Evolutionary conservation across 2,329 filamentous ascomycete species (phyloP).

Genomic region (Penicillium sp.): DNA sequence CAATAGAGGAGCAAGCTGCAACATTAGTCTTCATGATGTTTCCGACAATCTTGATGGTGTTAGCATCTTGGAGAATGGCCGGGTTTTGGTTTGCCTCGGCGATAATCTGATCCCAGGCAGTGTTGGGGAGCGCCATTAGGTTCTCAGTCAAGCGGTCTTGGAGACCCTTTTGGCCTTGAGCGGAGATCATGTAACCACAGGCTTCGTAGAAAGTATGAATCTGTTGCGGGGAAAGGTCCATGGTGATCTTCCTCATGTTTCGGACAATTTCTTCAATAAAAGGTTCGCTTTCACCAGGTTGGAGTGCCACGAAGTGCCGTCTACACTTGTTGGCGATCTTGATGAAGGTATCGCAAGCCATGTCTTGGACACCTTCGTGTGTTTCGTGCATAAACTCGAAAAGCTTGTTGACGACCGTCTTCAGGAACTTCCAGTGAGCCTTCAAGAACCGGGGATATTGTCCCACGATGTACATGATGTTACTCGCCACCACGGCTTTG

Average conservation of each 20-base stretch:
- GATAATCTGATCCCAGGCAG: constrained; percentile 95
- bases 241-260: constrained; percentile 93
- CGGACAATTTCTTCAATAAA: constrained; percentile 99
- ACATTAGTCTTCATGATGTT: constrained; percentile 99
- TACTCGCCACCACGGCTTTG: constrained; percentile 97
- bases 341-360: constrained; percentile 99
- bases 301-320: constrained; percentile 92
- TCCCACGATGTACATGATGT: constrained; percentile 99
- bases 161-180: constrained; percentile 89
- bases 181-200: constrained; percentile 98
- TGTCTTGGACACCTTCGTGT: constrained; percentile 98
- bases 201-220: constrained; percentile 99
- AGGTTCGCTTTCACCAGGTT: constrained; percentile 89
- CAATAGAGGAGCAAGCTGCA: constrained; percentile 94
- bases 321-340: constrained; percentile 99
- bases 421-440: constrained; percentile 99
- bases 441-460: constrained; percentile 98
- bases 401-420: constrained; percentile 98
- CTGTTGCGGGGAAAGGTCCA: constrained; percentile 91
- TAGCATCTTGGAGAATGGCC: constrained; percentile 80
- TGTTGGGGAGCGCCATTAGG: constrained; percentile 89
- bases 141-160: constrained; percentile 90
- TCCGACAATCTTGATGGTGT: constrained; percentile 97
- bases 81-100: constrained; percentile 81
- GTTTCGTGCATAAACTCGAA: constrained; percentile 99